Evolutionary conservation across 1,284 basidiomycete species (phyloP).

Genomic region (Cutaneotrichosporon sp.): DNA sequence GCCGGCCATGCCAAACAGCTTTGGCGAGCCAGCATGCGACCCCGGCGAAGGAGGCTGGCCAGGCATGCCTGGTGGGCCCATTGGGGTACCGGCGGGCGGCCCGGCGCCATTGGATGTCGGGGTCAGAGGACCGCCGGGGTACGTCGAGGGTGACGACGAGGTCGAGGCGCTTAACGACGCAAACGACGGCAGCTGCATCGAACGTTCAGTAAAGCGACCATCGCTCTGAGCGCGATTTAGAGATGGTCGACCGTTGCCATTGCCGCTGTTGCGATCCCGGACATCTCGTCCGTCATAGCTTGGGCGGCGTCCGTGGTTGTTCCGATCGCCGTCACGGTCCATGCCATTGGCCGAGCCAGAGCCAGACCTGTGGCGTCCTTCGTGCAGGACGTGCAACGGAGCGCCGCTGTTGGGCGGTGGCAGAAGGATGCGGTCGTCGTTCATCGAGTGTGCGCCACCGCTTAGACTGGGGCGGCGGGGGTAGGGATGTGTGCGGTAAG

Average conservation of each 20-base stretch:
- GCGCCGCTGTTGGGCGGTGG: constrained; percentile 18
- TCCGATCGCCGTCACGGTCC: constrained; percentile 1
- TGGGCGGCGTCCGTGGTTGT: neutral
- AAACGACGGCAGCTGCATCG: constrained; percentile 13
- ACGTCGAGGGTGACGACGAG: constrained; percentile 4
- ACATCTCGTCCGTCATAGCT: constrained; percentile 4
- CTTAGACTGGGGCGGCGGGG: constrained; percentile 6
- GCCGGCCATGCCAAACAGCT: constrained; percentile 4
- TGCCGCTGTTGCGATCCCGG: constrained; percentile 5
- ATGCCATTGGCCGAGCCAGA: constrained; percentile 5
- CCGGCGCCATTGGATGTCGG: constrained; percentile 6
- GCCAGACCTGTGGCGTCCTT: constrained; percentile 2
- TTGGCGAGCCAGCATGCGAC: constrained; percentile 9
- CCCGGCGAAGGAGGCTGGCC: constrained; percentile 7
- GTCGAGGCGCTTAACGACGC: constrained; percentile 3
- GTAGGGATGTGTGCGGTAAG: constrained; percentile 15
- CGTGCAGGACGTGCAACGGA: constrained; percentile 16
- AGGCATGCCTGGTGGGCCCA: constrained; percentile 12
- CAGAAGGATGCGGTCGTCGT: constrained; percentile 5
- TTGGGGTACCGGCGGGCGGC: constrained; percentile 3
- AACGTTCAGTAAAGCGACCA: constrained; percentile 7
- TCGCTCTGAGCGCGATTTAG: constrained; percentile 16
- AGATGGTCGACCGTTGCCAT: constrained; percentile 7
- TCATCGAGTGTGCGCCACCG: neutral
- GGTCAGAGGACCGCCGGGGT: constrained; percentile 7